Conservation (phyloP, 2,329 filamentous ascomycete genomes). For the Tolypocladium nubicola region DNA sequence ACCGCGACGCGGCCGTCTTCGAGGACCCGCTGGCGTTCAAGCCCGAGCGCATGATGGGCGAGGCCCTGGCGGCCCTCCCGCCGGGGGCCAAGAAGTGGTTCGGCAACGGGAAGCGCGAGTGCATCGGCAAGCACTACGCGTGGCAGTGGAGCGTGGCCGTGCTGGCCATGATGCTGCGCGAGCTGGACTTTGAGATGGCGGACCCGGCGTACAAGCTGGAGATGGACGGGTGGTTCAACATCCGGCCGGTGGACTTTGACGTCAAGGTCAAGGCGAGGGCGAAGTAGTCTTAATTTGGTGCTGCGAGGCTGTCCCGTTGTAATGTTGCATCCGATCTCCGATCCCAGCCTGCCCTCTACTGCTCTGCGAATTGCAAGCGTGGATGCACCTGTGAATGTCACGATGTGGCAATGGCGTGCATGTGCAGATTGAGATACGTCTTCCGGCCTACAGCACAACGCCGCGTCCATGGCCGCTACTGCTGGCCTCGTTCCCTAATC, state of each 20-base stretch:
- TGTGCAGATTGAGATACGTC: too few relatives aligned
- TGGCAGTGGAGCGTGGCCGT: conserved; percentile 33
- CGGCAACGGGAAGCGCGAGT: conserved; percentile 40
- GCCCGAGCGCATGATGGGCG: conserved; percentile 39
- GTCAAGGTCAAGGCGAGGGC: conserved; percentile 30
- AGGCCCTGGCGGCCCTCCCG: conserved; percentile 30
- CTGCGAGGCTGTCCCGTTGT: not conserved
- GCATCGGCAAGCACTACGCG: conserved; percentile 40
- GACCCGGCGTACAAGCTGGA: conserved; percentile 28
- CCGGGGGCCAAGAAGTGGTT: conserved; percentile 37
- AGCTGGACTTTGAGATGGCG: conserved; percentile 34
- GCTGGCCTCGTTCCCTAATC: conserved; percentile 5
- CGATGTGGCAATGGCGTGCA: too few relatives aligned
- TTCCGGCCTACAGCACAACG: too few relatives aligned
- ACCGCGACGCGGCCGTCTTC: conserved; percentile 37
- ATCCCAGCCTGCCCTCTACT: not conserved
- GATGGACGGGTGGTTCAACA: conserved; percentile 42
- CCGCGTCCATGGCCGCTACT: too few relatives aligned
- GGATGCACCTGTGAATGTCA: too few relatives aligned
- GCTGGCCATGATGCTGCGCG: conserved; percentile 29
- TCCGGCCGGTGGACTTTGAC: conserved; percentile 34
- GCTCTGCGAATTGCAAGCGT: too few relatives aligned
- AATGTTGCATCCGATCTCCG: not conserved
- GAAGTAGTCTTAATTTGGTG: not conserved
- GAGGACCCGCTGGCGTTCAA: conserved; percentile 33